phyloP scores from a whole-genome alignment of 345 rosid genomes.

The Populus davidiana region DNA sequence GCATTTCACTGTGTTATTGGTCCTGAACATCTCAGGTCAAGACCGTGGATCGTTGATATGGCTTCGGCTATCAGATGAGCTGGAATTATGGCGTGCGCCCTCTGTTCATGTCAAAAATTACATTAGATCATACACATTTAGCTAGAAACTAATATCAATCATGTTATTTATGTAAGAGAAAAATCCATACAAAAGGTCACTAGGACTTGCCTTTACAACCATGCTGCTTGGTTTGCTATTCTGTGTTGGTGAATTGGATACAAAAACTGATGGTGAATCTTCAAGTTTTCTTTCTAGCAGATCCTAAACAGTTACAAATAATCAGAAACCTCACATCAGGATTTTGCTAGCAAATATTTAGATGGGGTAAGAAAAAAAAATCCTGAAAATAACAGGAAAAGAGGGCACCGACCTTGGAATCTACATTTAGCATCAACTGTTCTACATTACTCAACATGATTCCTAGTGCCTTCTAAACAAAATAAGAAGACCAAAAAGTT shows the following conservation, averaged over 20 bases:
- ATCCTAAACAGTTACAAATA: conserved; percentile 9
- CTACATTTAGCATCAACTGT: conserved; percentile 4
- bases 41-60: conserved; percentile 48
- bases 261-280: conserved; percentile 20
- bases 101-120: conserved; percentile 25
- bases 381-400: not conserved
- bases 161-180: not conserved
- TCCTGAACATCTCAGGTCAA: conserved; percentile 69
- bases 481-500: not conserved
- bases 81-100: conserved; percentile 42
- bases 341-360: not conserved
- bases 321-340: not conserved
- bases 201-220: conserved; percentile 42
- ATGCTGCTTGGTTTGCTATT: conserved; percentile 48
- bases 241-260: conserved; percentile 19
- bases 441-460: conserved; percentile 21
- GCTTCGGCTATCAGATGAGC: conserved; percentile 61
- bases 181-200: not conserved
- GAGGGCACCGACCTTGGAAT: conserved; percentile 20
- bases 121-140: not conserved
- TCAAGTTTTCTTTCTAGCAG: conserved; percentile 18
- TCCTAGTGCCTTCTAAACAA: not conserved
- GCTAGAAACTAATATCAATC: not conserved
- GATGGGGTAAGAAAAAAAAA: too few relatives aligned
- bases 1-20: conserved; percentile 71